phyloP scores from a whole-genome alignment of 2,329 filamentous ascomycete species.

The Penicillium aurantiogriseum region DNA sequence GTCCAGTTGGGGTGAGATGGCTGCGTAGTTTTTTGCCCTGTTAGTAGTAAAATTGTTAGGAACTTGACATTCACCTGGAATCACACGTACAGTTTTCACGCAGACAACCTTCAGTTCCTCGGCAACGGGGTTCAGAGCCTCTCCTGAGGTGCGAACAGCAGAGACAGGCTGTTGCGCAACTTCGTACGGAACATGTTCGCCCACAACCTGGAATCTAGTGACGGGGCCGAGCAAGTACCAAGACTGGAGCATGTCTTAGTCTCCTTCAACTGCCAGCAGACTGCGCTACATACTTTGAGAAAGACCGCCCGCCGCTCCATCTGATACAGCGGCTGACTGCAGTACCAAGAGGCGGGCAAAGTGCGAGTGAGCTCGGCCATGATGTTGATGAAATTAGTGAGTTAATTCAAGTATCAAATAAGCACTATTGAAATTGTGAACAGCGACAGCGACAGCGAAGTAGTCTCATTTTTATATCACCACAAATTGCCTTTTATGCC shows the following conservation, averaged over 20 bases:
- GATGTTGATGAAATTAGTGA: neutral
- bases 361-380: conserved; percentile 42
- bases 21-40: conserved; percentile 31
- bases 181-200: conserved; percentile 49
- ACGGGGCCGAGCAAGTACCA: conserved; percentile 56
- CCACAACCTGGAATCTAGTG: conserved; percentile 47
- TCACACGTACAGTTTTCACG: conserved; percentile 30
- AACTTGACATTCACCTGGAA: neutral
- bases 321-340: conserved; percentile 49
- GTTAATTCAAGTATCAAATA: neutral
- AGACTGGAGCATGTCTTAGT: conserved; percentile 35
- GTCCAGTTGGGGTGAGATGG: conserved; percentile 51
- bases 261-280: neutral
- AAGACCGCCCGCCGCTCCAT: conserved; percentile 53
- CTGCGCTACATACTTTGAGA: conserved; percentile 40
- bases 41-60: neutral
- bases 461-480: conserved; percentile 9
- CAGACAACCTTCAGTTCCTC: conserved; percentile 44
- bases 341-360: conserved; percentile 55
- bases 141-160: conserved; percentile 38
- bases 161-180: conserved; percentile 49
- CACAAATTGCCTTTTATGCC: too few species aligned
- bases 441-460: neutral
- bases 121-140: conserved; percentile 25
- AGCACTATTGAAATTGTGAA: neutral